A percentile compares a stretch with the other conserved stretches of the same genome.
Evolutionary conservation across 768 basidiomycete genomes (phyloP).

Genomic region (Amylocystis lapponica): DNA sequence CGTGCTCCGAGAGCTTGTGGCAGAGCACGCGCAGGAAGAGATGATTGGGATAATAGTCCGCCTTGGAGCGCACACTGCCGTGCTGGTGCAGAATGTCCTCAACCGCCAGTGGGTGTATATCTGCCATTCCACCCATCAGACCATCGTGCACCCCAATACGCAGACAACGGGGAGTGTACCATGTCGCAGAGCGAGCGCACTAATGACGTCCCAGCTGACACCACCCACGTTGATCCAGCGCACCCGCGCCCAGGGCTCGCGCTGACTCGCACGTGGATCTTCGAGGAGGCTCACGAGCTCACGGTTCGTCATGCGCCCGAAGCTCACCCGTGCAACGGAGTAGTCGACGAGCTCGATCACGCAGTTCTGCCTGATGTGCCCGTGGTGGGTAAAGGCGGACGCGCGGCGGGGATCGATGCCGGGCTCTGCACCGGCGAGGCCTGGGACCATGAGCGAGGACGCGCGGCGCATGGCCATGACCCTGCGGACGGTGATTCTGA

Average conservation of each 20-base stretch:
- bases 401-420: conserved; percentile 60
- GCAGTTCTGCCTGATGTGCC: conserved; percentile 50
- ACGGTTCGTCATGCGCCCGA: conserved; percentile 46
- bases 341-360: conserved; percentile 61
- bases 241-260: conserved; percentile 58
- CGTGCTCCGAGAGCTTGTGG: conserved; percentile 39
- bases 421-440: conserved; percentile 57
- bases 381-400: conserved; percentile 45
- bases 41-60: conserved; percentile 61
- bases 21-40: conserved; percentile 65
- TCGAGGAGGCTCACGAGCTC: conserved; percentile 49
- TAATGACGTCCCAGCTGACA: conserved; percentile 61
- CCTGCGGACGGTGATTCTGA: conserved; percentile 47
- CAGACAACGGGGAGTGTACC: too few relatives aligned
- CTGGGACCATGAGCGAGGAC: conserved; percentile 25
- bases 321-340: conserved; percentile 42
- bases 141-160: conserved; percentile 7
- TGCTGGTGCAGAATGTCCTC: conserved; percentile 59
- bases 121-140: conserved; percentile 23
- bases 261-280: conserved; percentile 32
- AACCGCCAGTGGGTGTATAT: conserved; percentile 60
- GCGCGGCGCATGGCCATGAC: conserved; percentile 55
- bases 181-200: conserved; percentile 53
- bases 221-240: conserved; percentile 70
- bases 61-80: conserved; percentile 48